A percentile compares a stretch with the other conserved stretches of the same genome.
phyloP scores from a whole-genome alignment of 192 early-diverging fungal species.

The Backusella westeae region DNA sequence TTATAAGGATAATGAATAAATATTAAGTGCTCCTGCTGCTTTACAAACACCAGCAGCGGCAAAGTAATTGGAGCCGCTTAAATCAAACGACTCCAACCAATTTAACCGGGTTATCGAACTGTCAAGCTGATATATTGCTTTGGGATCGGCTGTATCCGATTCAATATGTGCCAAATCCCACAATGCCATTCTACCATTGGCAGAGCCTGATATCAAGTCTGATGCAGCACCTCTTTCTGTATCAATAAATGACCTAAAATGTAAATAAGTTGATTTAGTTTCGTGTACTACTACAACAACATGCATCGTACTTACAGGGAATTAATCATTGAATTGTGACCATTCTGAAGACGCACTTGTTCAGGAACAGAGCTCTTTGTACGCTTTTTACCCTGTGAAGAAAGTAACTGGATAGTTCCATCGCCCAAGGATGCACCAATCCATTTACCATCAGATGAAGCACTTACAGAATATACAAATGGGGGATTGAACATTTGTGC shows the following conservation, averaged over 20 bases:
- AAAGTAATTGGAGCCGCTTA: not conserved
- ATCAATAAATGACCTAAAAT: slow-evolving; percentile 3
- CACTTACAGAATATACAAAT: slow-evolving; percentile 48
- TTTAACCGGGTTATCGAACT: slow-evolving; percentile 14
- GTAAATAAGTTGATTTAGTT: not conserved
- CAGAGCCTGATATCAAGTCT: slow-evolving; percentile 24
- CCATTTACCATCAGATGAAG: slow-evolving; percentile 38
- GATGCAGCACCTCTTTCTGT: not conserved
- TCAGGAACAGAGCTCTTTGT: not conserved
- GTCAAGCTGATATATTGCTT: slow-evolving; percentile 3
- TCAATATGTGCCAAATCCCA: slow-evolving; percentile 8
- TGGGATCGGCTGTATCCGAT: not conserved
- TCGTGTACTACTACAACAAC: not conserved
- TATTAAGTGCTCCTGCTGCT: not conserved
- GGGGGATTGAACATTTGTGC: slow-evolving; percentile 55
- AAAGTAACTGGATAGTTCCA: slow-evolving; percentile 40
- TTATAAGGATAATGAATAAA: not conserved
- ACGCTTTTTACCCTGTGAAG: slow-evolving; percentile 1
- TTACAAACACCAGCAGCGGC: slow-evolving; percentile 15
- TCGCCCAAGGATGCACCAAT: slow-evolving; percentile 48
- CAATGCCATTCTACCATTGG: slow-evolving; percentile 25
- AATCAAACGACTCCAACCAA: not conserved
- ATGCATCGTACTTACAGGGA: slow-evolving; percentile 21
- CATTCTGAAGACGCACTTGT: slow-evolving; percentile 14
- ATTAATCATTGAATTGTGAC: slow-evolving; percentile 27